Evolutionary conservation across 768 basidiomycete genomes (phyloP).

Genomic region (Mycena galericulata): DNA sequence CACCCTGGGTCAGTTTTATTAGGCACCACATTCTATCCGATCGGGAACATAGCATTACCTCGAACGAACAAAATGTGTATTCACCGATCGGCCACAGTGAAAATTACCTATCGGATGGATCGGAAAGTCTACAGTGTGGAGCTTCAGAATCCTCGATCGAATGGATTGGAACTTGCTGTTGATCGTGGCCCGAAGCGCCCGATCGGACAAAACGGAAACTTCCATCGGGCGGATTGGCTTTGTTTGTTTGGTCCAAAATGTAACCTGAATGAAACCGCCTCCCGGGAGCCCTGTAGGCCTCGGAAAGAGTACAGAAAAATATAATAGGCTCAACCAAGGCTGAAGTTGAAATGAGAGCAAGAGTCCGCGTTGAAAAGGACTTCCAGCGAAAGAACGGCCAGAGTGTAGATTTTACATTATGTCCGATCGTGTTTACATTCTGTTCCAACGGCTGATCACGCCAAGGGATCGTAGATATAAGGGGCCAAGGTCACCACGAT

Average conservation of each 20-base stretch:
- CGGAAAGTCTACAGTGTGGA: neutral
- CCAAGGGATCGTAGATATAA: conserved; percentile 6
- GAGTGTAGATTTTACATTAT: neutral
- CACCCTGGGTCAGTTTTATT: neutral
- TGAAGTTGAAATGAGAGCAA: no score
- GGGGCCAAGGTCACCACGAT: neutral
- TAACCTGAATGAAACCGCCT: neutral
- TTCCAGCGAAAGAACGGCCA: neutral
- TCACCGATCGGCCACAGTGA: neutral
- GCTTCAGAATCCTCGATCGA: neutral
- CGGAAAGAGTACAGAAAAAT: neutral
- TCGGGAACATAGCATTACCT: neutral
- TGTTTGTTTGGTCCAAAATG: conserved; percentile 2
- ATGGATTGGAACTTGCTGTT: neutral
- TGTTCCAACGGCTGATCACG: neutral
- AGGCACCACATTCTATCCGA: neutral
- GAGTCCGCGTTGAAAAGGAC: neutral
- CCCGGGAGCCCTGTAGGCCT: no score
- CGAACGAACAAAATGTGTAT: neutral
- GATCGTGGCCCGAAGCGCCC: neutral
- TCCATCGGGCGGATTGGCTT: neutral
- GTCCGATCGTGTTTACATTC: neutral
- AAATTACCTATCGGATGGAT: neutral
- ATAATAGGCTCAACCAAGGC: neutral
- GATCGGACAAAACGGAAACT: neutral